Percentiles rank a stretch among this genome's conserved stretches.
Conservation (phyloP, 2,329 filamentous ascomycete genomes). For the Graphilbum ipis-grandicollis region DNA sequence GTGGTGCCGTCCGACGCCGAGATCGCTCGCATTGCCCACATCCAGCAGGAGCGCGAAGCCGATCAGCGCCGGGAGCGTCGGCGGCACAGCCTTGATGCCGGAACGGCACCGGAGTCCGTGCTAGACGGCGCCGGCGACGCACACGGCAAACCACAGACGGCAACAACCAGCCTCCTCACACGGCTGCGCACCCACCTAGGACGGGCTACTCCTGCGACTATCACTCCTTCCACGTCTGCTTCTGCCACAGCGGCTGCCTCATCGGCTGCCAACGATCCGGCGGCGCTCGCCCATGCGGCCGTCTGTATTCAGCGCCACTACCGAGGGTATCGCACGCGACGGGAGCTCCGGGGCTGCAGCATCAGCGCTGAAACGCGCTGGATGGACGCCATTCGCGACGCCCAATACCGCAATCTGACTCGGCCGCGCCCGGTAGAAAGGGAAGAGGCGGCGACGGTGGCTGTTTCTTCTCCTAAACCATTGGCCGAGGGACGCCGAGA, state of each 20-base stretch:
- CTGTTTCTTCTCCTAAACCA: too few relatives aligned
- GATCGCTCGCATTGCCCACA: slow-evolving; percentile 28
- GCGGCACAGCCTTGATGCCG: slow-evolving; percentile 5
- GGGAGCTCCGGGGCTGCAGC: slow-evolving; percentile 51
- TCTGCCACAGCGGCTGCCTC: too few relatives aligned
- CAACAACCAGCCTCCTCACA: too few relatives aligned
- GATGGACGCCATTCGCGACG: slow-evolving; percentile 46
- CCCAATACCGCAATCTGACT: slow-evolving; percentile 33
- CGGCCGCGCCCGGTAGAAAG: slow-evolving; percentile 18
- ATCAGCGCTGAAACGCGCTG: slow-evolving; percentile 55
- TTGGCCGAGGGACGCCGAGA: too few relatives aligned
- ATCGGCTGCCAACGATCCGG: background rate
- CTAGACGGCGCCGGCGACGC: background rate
- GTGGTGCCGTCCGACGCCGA: slow-evolving; percentile 26
- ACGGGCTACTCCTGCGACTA: too few relatives aligned
- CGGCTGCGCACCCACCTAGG: background rate
- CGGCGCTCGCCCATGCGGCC: slow-evolving; percentile 25
- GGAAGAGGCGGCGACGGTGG: too few relatives aligned
- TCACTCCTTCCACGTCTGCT: too few relatives aligned
- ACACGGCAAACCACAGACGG: background rate
- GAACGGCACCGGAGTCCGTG: background rate
- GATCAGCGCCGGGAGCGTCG: slow-evolving; percentile 20
- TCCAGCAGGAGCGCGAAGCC: slow-evolving; percentile 29
- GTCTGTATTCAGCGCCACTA: slow-evolving; percentile 53
- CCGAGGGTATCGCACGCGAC: slow-evolving; percentile 55